A percentile compares a stretch with the other conserved stretches of the same genome.
Conservation (phyloP, 768 basidiomycete species). For the Agaricus subrufescens region DNA sequence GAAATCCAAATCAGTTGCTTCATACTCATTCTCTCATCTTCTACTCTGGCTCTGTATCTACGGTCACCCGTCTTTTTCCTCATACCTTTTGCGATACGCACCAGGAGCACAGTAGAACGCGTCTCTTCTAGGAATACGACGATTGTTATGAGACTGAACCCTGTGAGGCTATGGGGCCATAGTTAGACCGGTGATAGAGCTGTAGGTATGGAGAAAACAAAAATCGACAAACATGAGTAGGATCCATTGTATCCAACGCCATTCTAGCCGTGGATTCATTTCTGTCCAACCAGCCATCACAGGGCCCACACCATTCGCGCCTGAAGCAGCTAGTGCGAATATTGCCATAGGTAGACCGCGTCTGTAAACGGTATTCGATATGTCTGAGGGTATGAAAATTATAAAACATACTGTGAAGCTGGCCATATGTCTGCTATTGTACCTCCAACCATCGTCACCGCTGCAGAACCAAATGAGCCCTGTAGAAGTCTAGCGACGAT, state of each 20-base stretch:
- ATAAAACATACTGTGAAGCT: slow-evolving; percentile 44
- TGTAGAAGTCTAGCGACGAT: slow-evolving; percentile 60
- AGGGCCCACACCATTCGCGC: slow-evolving; percentile 21
- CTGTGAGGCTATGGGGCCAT: slow-evolving; percentile 38
- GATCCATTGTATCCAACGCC: slow-evolving; percentile 29
- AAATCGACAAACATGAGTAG: slow-evolving; percentile 21
- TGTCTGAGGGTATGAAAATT: not conserved
- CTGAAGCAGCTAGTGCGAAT: slow-evolving; percentile 51
- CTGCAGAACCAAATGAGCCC: slow-evolving; percentile 66
- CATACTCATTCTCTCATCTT: slow-evolving; percentile 43
- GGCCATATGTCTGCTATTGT: slow-evolving; percentile 69
- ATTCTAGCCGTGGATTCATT: slow-evolving; percentile 21
- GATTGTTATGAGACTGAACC: slow-evolving; percentile 44
- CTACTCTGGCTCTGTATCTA: slow-evolving; percentile 60
- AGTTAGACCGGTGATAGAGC: not conserved
- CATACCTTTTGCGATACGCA: slow-evolving; percentile 53
- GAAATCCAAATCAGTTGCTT: slow-evolving; percentile 61
- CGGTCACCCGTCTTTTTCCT: slow-evolving; percentile 56
- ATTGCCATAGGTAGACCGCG: slow-evolving; percentile 78
- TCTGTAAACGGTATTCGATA: slow-evolving; percentile 25
- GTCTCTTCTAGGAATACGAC: slow-evolving; percentile 64
- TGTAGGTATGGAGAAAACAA: not conserved
- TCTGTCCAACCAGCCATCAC: slow-evolving; percentile 24
- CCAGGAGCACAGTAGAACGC: slow-evolving; percentile 64
- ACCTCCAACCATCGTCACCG: slow-evolving; percentile 70